Evolutionary conservation across 2,329 filamentous ascomycete genomes (phyloP).

Genomic region (Metarhizium anisopliae): DNA sequence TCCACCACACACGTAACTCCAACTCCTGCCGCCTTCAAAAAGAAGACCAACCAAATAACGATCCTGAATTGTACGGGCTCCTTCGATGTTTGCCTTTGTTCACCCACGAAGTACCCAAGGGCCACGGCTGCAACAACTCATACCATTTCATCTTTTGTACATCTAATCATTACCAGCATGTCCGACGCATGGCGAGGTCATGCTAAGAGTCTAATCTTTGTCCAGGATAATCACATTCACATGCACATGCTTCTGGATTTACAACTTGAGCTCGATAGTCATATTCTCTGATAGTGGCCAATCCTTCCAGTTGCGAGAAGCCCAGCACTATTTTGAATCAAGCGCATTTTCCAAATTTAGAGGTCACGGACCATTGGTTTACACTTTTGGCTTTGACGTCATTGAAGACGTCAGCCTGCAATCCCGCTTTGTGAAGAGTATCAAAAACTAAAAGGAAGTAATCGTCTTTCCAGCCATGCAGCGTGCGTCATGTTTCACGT

Average conservation of each 20-base stretch:
- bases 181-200: too few species aligned
- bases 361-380: background rate
- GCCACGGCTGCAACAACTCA: background rate
- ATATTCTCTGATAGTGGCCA: background rate
- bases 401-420: background rate
- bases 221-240: too few species aligned
- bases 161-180: too few species aligned
- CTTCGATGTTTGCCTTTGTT: background rate
- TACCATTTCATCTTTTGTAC: background rate
- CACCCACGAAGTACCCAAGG: background rate
- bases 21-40: too few species aligned
- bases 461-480: constrained; percentile 1
- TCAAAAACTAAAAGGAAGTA: constrained; percentile 1
- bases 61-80: too few species aligned
- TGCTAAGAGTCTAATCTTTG: too few species aligned
- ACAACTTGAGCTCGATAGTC: background rate
- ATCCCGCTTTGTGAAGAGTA: background rate
- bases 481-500: constrained; percentile 11
- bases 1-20: too few species aligned
- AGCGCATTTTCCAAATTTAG: background rate
- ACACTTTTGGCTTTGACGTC: background rate
- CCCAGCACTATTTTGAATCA: background rate
- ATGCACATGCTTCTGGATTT: too few species aligned
- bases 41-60: too few species aligned
- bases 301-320: background rate